A percentile compares a stretch with the other conserved stretches of the same genome.
Conservation (phyloP, 2,329 filamentous ascomycete species). For the Talaromyces piceae region DNA sequence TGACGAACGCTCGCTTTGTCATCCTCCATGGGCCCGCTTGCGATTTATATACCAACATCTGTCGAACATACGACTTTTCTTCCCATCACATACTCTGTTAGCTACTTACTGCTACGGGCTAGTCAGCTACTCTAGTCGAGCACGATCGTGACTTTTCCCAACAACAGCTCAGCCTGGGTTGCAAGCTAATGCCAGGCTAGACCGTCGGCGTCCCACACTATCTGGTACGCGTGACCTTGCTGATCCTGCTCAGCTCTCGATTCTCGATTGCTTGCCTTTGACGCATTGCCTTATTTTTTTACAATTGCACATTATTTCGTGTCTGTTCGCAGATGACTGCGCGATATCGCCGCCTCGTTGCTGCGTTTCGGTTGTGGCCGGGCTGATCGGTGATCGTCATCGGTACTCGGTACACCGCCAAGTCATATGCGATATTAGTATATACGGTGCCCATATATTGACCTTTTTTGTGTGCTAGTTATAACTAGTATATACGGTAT, state of each 20-base stretch:
- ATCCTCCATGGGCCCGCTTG: no score
- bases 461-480: not conserved
- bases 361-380: conserved; percentile 2
- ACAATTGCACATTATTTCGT: no score
- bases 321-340: conserved; percentile 11
- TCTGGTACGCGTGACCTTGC: conserved; percentile 10
- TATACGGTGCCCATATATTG: not conserved
- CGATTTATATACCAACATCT: no score
- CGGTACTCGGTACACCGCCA: not conserved
- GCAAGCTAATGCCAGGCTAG: conserved; percentile 7
- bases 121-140: not conserved
- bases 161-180: not conserved
- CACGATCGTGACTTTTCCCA: no score
- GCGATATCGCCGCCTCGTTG: conserved; percentile 1
- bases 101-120: no score
- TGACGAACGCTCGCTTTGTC: no score
- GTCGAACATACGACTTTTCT: no score
- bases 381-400: not conserved
- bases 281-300: no score
- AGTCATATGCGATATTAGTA: not conserved
- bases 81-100: no score
- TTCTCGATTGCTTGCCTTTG: no score
- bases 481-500: not conserved
- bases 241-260: conserved; percentile 2
- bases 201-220: conserved; percentile 2